Percentiles rank a stretch among this genome's conserved stretches.
These are phyloP conservation scores for Kitagawia praeruptora DNA, from an alignment of 129 eudicot genomes.

Conservation along the genomic window DNA sequence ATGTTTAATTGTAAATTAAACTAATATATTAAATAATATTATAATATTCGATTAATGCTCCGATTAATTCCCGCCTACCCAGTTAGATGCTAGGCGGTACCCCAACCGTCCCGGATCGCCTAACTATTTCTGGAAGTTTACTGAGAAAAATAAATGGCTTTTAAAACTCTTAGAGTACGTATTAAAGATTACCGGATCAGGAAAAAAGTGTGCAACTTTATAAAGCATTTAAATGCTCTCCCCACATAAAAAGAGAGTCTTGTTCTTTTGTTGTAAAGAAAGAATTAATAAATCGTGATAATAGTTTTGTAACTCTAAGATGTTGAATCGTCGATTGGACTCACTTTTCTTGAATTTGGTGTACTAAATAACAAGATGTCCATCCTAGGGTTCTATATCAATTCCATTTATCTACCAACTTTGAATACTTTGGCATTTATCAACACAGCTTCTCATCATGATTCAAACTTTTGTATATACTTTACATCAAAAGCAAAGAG, in stretches of 20 bases:
- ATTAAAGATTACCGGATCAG: not conserved
- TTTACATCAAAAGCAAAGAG: conserved; percentile 2
- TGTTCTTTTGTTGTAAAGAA: not conserved
- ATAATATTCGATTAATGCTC: too few relatives aligned
- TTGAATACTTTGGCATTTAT: not conserved
- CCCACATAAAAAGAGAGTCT: not conserved
- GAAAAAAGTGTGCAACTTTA: conserved; percentile 3
- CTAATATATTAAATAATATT: too few relatives aligned
- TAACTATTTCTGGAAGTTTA: too few relatives aligned
- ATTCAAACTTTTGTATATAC: not conserved
- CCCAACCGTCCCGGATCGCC: too few relatives aligned
- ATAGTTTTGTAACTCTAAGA: not conserved
- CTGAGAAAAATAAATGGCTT: not conserved
- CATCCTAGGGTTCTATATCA: not conserved
- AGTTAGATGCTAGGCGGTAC: too few relatives aligned
- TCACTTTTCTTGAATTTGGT: not conserved
- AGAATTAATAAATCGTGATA: not conserved
- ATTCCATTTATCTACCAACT: not conserved
- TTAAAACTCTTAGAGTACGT: not conserved
- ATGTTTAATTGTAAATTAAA: too few relatives aligned
- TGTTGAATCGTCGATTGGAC: not conserved
- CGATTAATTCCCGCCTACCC: too few relatives aligned
- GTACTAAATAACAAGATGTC: not conserved
- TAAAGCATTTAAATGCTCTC: not conserved
- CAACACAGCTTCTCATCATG: not conserved